Evolutionary conservation across 352 stramenopile species (phyloP).

Genomic region (Pythium scleroteichum): DNA sequence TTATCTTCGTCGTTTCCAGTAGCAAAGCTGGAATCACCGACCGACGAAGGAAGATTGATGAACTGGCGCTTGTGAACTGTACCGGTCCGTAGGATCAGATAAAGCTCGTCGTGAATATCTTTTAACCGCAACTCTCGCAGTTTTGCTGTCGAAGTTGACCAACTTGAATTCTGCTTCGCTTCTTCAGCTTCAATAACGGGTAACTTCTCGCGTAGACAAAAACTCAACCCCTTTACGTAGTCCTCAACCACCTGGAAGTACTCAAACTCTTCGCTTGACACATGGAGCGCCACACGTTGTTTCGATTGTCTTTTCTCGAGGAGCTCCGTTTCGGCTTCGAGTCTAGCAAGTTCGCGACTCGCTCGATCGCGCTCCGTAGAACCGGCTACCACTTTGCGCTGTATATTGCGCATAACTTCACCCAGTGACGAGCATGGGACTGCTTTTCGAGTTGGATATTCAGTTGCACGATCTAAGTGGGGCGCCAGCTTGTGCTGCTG

Average conservation of each 20-base stretch:
- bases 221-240: conserved; percentile 72
- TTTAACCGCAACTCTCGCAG: conserved; percentile 4
- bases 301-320: conserved; percentile 43
- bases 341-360: conserved; percentile 47
- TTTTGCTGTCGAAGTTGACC: conserved; percentile 11
- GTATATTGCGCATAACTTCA: conserved; percentile 52
- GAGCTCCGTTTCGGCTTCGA: conserved; percentile 50
- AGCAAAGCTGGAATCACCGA: neutral
- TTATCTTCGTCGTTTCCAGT: neutral
- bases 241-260: conserved; percentile 79
- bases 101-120: conserved; percentile 28
- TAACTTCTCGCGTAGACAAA: conserved; percentile 71
- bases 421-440: conserved; percentile 47
- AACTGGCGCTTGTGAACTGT: conserved; percentile 17
- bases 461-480: conserved; percentile 8
- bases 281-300: conserved; percentile 51
- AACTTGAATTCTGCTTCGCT: conserved; percentile 29
- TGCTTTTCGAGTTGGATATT: conserved; percentile 56
- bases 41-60: conserved; percentile 10
- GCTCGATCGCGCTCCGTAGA: conserved; percentile 49
- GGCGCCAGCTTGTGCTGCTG: neutral
- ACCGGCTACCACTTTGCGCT: conserved; percentile 47
- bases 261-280: conserved; percentile 70
- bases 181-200: conserved; percentile 51
- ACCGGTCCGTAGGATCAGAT: neutral